Evolutionary conservation across 352 stramenopile genomes (phyloP).

Genomic region (Phytopythium litorale): DNA sequence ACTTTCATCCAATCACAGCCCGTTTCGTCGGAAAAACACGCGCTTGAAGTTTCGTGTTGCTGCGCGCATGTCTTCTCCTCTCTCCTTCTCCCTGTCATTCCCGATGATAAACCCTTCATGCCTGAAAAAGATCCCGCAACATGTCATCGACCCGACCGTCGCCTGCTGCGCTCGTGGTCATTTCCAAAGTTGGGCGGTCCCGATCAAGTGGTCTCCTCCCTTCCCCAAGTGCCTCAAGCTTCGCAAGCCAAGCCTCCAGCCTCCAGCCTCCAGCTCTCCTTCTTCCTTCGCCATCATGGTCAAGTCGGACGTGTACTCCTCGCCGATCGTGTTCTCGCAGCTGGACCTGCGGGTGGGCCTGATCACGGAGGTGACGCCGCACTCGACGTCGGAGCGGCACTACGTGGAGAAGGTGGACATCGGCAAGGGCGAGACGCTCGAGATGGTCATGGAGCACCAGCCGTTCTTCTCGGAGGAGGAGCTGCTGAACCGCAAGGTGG

Average conservation of each 20-base stretch:
- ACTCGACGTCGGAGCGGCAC: constrained; percentile 66
- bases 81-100: constrained; percentile 6
- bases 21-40: constrained; percentile 10
- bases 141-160: no score
- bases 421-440: constrained; percentile 64
- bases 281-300: constrained; percentile 36
- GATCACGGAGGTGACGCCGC: constrained; percentile 58
- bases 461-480: constrained; percentile 75
- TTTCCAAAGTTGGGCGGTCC: constrained; percentile 46
- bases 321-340: constrained; percentile 64
- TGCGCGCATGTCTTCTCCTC: constrained; percentile 20
- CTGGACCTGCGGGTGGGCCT: constrained; percentile 69
- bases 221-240: constrained; percentile 7
- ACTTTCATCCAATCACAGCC: constrained; percentile 5
- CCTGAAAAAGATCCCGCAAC: constrained; percentile 8
- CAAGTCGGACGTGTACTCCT: constrained; percentile 77
- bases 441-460: constrained; percentile 78
- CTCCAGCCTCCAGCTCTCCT: neutral
- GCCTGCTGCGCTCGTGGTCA: constrained; percentile 13
- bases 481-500: constrained; percentile 59
- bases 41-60: constrained; percentile 23
- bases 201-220: constrained; percentile 27
- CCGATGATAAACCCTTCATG: constrained; percentile 1
- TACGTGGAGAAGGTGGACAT: constrained; percentile 78
- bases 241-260: constrained; percentile 1